Evolutionary conservation across 1,284 basidiomycete species (phyloP), one percentile per base, ranked within the genome.

Genomic region (Pholiota adiposa): DNA sequence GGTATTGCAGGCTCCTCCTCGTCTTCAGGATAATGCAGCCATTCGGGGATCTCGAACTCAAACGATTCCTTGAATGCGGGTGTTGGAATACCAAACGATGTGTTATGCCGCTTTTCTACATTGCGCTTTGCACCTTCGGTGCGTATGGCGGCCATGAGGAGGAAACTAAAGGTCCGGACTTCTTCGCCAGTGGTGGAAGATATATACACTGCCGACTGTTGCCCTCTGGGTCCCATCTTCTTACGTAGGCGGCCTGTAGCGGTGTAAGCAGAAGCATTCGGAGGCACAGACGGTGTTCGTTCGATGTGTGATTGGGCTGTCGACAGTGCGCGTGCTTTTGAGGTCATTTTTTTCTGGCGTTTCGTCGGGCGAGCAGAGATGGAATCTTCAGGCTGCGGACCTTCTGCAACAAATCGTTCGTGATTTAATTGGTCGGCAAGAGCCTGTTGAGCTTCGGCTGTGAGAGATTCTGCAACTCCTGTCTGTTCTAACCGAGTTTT

Each of bases 81-180:
- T 4, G 55, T 58, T 12, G 43, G 29, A 9, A 55, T 52, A 14
- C 56, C 62, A 21, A 58, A 60, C 4, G 58, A 57, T 9, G 40
- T 58, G 44, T 48, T 60, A 38, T 57, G 46, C n/a, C 58, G 43
- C 21, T 44, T 52, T 18, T 59, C 61, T 8, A 49, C 41, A 33
- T 33, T 52, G 7, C 54, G 51, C 41, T 58, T 58, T 27, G 56
- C 51, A 4, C 56, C 40, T 38, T 48, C 58, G 40, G 34, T 57
- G 19, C 84, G 82, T 48, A 80, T 69, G 5, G 85, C 86, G 54
- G 83, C 75, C 41, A 80, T 77, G 69, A 88, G 69, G 34, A 81
- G 66, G 67, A 77, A 55, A 69, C 77, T 66, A 6, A 54, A 56
- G 9, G 67, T 68, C 41, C 59, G 64, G 65, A 80, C 65, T 56